Conservation (phyloP, 2,329 filamentous ascomycete species). For the Paracoccidioides brasiliensis region DNA sequence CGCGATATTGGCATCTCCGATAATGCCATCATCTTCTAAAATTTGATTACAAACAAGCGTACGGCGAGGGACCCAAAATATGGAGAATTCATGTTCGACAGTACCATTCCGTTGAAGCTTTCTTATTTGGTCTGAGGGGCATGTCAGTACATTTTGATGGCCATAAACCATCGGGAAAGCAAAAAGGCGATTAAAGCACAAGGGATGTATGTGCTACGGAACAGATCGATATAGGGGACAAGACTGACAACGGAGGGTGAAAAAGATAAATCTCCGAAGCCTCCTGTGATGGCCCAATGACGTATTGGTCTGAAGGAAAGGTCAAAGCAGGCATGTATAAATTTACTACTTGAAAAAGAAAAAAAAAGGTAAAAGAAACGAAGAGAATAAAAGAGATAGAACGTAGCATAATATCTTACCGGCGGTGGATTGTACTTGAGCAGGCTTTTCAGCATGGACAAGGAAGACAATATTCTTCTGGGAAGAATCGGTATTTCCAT, state of each 20-base stretch:
- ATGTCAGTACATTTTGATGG: constrained; percentile 50
- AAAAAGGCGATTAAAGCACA: constrained; percentile 29
- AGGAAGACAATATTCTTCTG: constrained; percentile 94
- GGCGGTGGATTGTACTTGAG: constrained; percentile 72
- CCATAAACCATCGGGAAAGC: constrained; percentile 27
- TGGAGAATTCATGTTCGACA: constrained; percentile 87
- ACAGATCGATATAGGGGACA: constrained; percentile 38
- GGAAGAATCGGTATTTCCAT: constrained; percentile 84
- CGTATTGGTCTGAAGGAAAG: background rate
- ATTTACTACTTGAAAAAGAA: background rate
- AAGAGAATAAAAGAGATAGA: constrained; percentile 6
- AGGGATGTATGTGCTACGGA: constrained; percentile 30
- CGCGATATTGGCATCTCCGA: constrained; percentile 80
- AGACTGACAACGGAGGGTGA: constrained; percentile 46
- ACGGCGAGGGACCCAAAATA: constrained; percentile 89
- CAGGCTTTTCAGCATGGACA: constrained; percentile 76
- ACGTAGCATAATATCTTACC: constrained; percentile 46
- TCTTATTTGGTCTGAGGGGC: constrained; percentile 67
- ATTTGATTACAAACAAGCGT: constrained; percentile 85
- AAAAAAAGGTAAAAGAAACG: constrained; percentile 6
- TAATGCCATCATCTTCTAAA: constrained; percentile 80
- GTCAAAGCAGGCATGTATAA: background rate
- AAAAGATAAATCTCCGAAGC: constrained; percentile 40
- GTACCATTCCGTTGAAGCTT: constrained; percentile 76
- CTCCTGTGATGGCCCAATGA: constrained; percentile 45